These are phyloP conservation scores for Auriscalpium orientale DNA, from an alignment of 768 basidiomycete species.

Conservation along the genomic window DNA sequence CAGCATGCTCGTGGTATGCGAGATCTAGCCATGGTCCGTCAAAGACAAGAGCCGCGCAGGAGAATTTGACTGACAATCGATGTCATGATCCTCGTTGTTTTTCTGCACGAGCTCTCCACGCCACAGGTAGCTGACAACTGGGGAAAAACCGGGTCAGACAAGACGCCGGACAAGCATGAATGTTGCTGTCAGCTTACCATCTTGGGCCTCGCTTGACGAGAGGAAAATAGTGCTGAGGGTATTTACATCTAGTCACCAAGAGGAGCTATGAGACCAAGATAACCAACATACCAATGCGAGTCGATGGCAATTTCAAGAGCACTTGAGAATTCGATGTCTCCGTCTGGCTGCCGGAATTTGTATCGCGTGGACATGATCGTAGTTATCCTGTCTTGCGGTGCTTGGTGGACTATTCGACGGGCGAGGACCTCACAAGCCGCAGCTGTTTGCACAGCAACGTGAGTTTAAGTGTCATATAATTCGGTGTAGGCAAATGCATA, in stretches of 20 bases:
- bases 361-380: conserved; percentile 75
- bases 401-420: conserved; percentile 66
- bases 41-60: background rate
- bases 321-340: conserved; percentile 70
- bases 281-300: conserved; percentile 59
- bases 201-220: conserved; percentile 79
- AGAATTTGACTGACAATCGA: conserved; percentile 52
- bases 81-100: conserved; percentile 65
- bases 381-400: conserved; percentile 54
- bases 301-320: conserved; percentile 91
- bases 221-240: conserved; percentile 64
- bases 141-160: background rate
- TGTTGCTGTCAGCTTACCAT: conserved; percentile 37
- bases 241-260: background rate
- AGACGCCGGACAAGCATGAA: background rate
- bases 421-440: conserved; percentile 81
- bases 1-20: conserved; percentile 49
- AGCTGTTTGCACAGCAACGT: conserved; percentile 34
- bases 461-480: no score
- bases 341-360: conserved; percentile 63
- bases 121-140: conserved; percentile 82
- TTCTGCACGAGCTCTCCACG: conserved; percentile 73
- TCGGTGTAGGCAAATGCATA: conserved; percentile 15
- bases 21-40: conserved; percentile 40
- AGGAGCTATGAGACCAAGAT: background rate